phyloP scores from a whole-genome alignment of 2,329 filamentous ascomycete genomes.

The Cadophora malorum region DNA sequence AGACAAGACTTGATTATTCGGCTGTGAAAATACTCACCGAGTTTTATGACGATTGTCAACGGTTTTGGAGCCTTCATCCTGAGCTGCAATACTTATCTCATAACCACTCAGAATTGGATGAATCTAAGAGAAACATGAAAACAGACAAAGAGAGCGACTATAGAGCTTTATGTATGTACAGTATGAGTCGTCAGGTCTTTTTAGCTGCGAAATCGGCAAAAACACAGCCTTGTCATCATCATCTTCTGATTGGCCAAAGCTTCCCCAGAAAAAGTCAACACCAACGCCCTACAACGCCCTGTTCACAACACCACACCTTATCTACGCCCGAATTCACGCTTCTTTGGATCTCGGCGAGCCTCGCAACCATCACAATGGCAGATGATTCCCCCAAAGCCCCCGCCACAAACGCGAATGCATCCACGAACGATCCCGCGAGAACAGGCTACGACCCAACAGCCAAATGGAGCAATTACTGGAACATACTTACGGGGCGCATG shows the following conservation, averaged over 20 bases:
- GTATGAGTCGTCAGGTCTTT: conserved; percentile 8
- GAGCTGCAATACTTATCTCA: conserved; percentile 11
- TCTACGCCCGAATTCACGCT: background rate
- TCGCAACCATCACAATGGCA: conserved; percentile 24
- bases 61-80: conserved; percentile 60
- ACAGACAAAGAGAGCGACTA: conserved; percentile 3
- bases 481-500: conserved; percentile 77
- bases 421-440: conserved; percentile 61
- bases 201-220: conserved; percentile 21
- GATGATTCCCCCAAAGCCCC: conserved; percentile 18
- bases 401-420: conserved; percentile 22
- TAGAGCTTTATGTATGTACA: background rate
- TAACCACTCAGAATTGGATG: background rate
- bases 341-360: background rate
- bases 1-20: conserved; percentile 10
- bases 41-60: conserved; percentile 72
- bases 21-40: conserved; percentile 54
- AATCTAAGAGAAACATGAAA: background rate
- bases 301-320: background rate
- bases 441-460: conserved; percentile 68
- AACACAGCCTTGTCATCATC: conserved; percentile 16
- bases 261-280: conserved; percentile 14
- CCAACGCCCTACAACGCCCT: conserved; percentile 11
- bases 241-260: conserved; percentile 6
- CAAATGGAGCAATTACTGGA: conserved; percentile 84